Evolutionary conservation across 345 rosid species (phyloP), one percentile per base, ranked within the genome.

Genomic region (Triadica sebifera): DNA sequence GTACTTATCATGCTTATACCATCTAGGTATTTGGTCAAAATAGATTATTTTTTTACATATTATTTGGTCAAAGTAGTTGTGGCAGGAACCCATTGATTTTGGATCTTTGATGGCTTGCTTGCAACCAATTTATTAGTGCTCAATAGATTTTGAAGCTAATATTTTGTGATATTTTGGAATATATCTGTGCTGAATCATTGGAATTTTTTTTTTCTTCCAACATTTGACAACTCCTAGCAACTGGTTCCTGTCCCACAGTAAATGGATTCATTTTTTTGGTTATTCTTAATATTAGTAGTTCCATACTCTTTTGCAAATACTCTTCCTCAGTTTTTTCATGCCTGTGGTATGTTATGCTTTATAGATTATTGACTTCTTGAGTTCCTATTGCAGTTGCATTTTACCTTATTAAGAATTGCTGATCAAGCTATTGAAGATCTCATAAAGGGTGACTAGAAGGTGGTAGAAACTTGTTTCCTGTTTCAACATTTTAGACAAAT

Each of bases 51-150:
- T n/a, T n/a, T n/a, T n/a, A n/a, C n/a, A n/a, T n/a, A n/a, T n/a
- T n/a, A n/a, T n/a, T n/a, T n/a, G n/a, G n/a, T n/a, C n/a, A n/a
- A 24, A 46, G 70, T 66, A 66, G 69, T 66, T 66, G 29, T 41
- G 34, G 43, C 43, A n/a, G 45, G 53, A 0, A 29, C 24, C 8
- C 58, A 8, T 50, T 49, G 71, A 25, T 25, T 49, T 49, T 66
- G 34, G 20, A 6, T 64, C 20, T 64, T 52, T 67, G 39, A 50
- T 52, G 12, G 43, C 43, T 71, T 22, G 39, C 29, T 58, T 41
- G 20, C 56, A 0, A 57, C 13, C 15, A 24, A 22, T 25, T 22
- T n/a, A 13, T 71, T 71, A 16, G 53, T 43, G 4, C 13, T 15
- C 29, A 57, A 41, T 70, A 24, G 6, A 43, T 57, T 46, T 25